Percentiles rank a stretch among this genome's conserved stretches.
Evolutionary conservation across 345 rosid species (phyloP).

Genomic region (Ceriops decandra): DNA sequence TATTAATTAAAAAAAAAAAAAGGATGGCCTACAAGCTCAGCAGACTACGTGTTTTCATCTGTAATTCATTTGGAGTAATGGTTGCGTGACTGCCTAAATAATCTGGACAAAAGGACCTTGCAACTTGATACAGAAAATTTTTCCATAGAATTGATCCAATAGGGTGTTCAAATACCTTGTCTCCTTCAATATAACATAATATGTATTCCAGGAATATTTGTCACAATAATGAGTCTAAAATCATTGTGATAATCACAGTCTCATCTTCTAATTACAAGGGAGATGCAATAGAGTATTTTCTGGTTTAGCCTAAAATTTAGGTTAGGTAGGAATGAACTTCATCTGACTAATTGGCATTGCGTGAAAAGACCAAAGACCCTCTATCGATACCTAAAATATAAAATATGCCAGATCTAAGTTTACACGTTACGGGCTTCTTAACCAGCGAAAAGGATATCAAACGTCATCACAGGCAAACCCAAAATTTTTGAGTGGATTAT

Average conservation of each 20-base stretch:
- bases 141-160: not conserved
- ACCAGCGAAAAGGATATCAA: slow-evolving; percentile 21
- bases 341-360: slow-evolving; percentile 18
- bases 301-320: slow-evolving; percentile 19
- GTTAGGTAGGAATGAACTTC: slow-evolving; percentile 53
- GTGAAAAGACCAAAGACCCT: slow-evolving; percentile 12
- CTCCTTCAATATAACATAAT: too few relatives aligned
- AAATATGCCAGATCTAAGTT: slow-evolving; percentile 19
- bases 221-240: slow-evolving; percentile 7
- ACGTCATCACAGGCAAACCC: slow-evolving; percentile 26
- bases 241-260: slow-evolving; percentile 19
- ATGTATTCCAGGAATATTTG: too few relatives aligned
- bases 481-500: slow-evolving; percentile 8
- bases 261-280: slow-evolving; percentile 36
- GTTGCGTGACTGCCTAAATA: not conserved
- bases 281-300: not conserved
- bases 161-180: too few relatives aligned
- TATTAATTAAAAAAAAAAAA: too few relatives aligned
- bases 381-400: slow-evolving; percentile 2
- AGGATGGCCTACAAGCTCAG: not conserved
- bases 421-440: slow-evolving; percentile 16
- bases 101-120: not conserved
- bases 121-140: not conserved
- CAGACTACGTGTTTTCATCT: not conserved
- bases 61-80: not conserved